Evolutionary conservation across 2,329 filamentous ascomycete genomes (phyloP).

Genomic region (Madurella fahalii): DNA sequence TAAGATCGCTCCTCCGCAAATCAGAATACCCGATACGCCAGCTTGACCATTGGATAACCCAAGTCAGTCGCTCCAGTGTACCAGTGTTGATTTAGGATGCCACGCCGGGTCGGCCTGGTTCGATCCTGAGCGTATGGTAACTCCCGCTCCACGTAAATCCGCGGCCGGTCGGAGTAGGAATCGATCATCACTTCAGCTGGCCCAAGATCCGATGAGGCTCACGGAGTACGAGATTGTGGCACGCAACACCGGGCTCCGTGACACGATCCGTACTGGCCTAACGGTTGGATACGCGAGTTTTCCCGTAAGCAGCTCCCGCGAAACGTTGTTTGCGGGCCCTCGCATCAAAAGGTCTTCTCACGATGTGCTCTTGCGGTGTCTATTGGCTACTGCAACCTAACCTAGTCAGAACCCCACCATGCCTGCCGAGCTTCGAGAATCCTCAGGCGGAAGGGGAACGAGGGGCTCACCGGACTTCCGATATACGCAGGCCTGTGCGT

Average conservation of each 20-base stretch:
- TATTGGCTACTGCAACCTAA: background rate
- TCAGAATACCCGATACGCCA: background rate
- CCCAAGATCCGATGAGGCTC: conserved; percentile 15
- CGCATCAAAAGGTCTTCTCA: background rate
- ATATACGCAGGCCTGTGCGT: conserved; percentile 6
- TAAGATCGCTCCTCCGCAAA: background rate
- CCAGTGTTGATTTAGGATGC: background rate
- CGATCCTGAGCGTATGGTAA: background rate
- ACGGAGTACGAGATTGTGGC: conserved; percentile 11
- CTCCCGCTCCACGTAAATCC: background rate
- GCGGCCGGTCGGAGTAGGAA: background rate
- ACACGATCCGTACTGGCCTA: conserved; percentile 2
- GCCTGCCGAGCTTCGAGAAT: conserved; percentile 18
- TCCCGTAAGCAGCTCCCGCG: background rate
- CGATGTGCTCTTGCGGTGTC: background rate
- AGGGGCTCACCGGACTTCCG: conserved; percentile 20
- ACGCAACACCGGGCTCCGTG: conserved; percentile 10
- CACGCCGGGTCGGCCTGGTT: background rate
- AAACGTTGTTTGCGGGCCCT: background rate
- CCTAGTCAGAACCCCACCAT: background rate
- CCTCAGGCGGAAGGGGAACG: conserved; percentile 1
- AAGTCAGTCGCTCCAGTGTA: background rate
- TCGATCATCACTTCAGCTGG: background rate
- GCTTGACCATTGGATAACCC: background rate
- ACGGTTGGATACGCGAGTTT: background rate